A percentile compares a stretch with the other conserved stretches of the same genome.
Evolutionary conservation across 177 flowering plant species (phyloP).

Genomic region (Telopea speciosissima): DNA sequence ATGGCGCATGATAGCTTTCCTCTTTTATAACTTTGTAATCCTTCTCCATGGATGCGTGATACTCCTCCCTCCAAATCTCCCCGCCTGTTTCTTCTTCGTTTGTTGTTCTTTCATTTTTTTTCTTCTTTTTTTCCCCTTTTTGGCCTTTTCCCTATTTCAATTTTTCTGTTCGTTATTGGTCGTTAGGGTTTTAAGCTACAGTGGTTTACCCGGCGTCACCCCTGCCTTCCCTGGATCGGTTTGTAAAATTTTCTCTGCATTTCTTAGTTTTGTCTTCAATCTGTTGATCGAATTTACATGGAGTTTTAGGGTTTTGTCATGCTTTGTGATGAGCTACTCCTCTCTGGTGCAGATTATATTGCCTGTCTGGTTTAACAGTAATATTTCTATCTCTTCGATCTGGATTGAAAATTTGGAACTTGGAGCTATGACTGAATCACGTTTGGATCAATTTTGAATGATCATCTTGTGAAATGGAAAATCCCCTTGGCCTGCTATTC

Average conservation of each 20-base stretch:
- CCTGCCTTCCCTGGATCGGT: not conserved
- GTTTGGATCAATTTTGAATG: conserved; percentile 5
- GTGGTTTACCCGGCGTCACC: not conserved
- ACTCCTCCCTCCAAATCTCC: conserved; percentile 16
- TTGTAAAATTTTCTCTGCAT: not conserved
- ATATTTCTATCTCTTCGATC: not conserved
- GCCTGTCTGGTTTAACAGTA: not conserved
- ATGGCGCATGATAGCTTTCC: conserved; percentile 35
- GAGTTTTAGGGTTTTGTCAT: conserved; percentile 1
- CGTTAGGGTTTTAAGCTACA: conserved; percentile 5
- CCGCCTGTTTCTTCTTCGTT: conserved; percentile 11
- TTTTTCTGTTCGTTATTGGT: conserved; percentile 3
- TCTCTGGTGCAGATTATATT: conserved; percentile 7
- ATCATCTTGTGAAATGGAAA: conserved; percentile 8
- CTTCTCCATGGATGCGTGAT: conserved; percentile 39
- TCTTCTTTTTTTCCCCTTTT: not conserved
- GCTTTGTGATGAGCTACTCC: not conserved
- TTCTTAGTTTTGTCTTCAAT: not conserved
- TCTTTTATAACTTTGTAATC: conserved; percentile 14
- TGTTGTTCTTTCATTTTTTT: not conserved
- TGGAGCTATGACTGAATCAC: conserved; percentile 8
- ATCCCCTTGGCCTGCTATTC: conserved; percentile 10
- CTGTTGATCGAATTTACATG: not conserved
- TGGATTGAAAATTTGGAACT: conserved; percentile 5
- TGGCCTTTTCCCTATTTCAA: not conserved